A percentile compares a stretch with the other conserved stretches of the same genome.
Conservation (phyloP, 345 rosid species). For the Lumnitzera racemosa region DNA sequence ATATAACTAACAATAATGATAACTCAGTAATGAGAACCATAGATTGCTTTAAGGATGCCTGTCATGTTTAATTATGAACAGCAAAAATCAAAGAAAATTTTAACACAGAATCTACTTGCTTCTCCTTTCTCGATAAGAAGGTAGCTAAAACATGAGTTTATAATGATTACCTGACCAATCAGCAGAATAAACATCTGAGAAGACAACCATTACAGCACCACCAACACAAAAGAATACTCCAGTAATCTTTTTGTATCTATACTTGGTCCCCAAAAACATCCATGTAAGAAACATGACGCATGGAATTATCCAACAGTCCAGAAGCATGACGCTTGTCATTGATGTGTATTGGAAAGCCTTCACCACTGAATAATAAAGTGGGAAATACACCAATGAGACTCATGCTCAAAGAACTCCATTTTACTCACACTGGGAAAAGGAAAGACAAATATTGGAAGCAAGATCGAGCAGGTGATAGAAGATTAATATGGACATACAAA, state of each 20-base stretch:
- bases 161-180: slow-evolving; percentile 53
- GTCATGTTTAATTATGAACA: too few relatives aligned
- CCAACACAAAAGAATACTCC: slow-evolving; percentile 73
- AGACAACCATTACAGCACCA: slow-evolving; percentile 76
- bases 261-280: slow-evolving; percentile 69
- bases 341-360: slow-evolving; percentile 90
- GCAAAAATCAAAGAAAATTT: too few relatives aligned
- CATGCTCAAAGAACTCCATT: slow-evolving; percentile 6
- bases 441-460: too few relatives aligned
- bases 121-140: too few relatives aligned
- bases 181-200: slow-evolving; percentile 84
- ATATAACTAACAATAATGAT: too few relatives aligned
- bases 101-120: too few relatives aligned
- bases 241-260: slow-evolving; percentile 61
- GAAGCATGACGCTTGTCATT: slow-evolving; percentile 82
- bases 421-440: too few relatives aligned
- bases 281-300: slow-evolving; percentile 78
- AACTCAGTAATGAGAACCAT: too few relatives aligned
- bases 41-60: too few relatives aligned
- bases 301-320: slow-evolving; percentile 95
- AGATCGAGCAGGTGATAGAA: too few relatives aligned
- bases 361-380: slow-evolving; percentile 46
- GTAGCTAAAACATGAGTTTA: too few relatives aligned
- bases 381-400: slow-evolving; percentile 1
- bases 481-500: too few relatives aligned